Percentiles rank a stretch among this genome's conserved stretches.
phyloP scores from a whole-genome alignment of 306 rosid genomes.

The Hylodesmum podocarpum region DNA sequence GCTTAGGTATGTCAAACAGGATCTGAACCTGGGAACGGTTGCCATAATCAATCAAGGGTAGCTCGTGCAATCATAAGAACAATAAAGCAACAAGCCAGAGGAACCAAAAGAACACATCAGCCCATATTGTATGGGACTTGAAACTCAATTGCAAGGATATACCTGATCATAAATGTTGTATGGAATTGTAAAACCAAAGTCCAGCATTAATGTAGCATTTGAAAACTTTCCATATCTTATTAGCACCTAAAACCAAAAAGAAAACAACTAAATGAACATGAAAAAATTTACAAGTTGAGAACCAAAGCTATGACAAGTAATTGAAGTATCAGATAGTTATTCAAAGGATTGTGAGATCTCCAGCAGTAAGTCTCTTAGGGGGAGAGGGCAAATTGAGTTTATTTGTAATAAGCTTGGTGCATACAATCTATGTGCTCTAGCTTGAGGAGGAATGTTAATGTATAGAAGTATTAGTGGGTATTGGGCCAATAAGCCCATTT shows the following conservation, averaged over 20 bases:
- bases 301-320: background rate
- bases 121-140: background rate
- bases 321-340: conserved; percentile 6
- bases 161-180: conserved; percentile 76
- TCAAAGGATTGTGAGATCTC: background rate
- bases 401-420: no score
- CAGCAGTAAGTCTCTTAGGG: no score
- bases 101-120: background rate
- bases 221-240: conserved; percentile 84
- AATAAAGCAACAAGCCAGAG: conserved; percentile 5
- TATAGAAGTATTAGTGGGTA: no score
- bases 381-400: no score
- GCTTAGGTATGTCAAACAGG: conserved; percentile 46
- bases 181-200: conserved; percentile 82
- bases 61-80: background rate
- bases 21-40: conserved; percentile 59
- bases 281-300: conserved; percentile 11
- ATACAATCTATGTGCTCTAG: no score
- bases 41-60: conserved; percentile 15
- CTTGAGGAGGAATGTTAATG: no score
- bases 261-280: conserved; percentile 3
- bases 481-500: no score
- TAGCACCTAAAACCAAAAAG: conserved; percentile 53
- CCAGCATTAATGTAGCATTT: conserved; percentile 74
- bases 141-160: conserved; percentile 31